Conservation (phyloP, 2,329 filamentous ascomycete species). For the Helminthosporium solani region DNA sequence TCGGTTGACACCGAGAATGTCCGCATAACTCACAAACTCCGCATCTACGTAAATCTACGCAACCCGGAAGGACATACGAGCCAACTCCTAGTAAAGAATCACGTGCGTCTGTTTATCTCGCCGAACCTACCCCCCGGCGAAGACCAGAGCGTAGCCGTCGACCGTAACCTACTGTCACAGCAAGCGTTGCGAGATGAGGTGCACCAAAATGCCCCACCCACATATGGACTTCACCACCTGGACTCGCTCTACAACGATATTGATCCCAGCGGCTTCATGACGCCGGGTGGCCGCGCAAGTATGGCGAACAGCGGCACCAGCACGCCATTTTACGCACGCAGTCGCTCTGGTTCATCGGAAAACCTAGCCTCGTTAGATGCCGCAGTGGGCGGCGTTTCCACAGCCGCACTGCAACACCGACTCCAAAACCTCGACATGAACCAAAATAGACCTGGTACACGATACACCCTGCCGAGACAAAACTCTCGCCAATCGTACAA, state of each 20-base stretch:
- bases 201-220: slow-evolving; percentile 75
- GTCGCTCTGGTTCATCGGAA: slow-evolving; percentile 74
- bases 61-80: slow-evolving; percentile 95
- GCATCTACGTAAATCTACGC: slow-evolving; percentile 84
- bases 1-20: slow-evolving; percentile 87
- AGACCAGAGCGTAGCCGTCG: slow-evolving; percentile 67
- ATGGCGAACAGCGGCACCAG: slow-evolving; percentile 59
- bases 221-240: slow-evolving; percentile 86
- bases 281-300: slow-evolving; percentile 63
- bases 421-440: slow-evolving; percentile 52
- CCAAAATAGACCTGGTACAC: slow-evolving; percentile 36
- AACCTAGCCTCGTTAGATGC: slow-evolving; percentile 66
- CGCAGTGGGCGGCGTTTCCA: slow-evolving; percentile 49
- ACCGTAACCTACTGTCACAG: slow-evolving; percentile 40
- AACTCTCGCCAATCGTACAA: slow-evolving; percentile 26
- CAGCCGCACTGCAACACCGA: slow-evolving; percentile 70
- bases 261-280: slow-evolving; percentile 78
- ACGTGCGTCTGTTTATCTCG: slow-evolving; percentile 92
- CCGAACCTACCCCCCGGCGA: slow-evolving; percentile 88
- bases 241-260: slow-evolving; percentile 90
- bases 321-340: slow-evolving; percentile 74
- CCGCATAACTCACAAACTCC: slow-evolving; percentile 89
- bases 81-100: slow-evolving; percentile 87
- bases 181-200: slow-evolving; percentile 56
- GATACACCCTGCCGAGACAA: slow-evolving; percentile 15